Evolutionary conservation across 2,329 filamentous ascomycete genomes (phyloP).

Genomic region (Acephala macrosclerotiorum): DNA sequence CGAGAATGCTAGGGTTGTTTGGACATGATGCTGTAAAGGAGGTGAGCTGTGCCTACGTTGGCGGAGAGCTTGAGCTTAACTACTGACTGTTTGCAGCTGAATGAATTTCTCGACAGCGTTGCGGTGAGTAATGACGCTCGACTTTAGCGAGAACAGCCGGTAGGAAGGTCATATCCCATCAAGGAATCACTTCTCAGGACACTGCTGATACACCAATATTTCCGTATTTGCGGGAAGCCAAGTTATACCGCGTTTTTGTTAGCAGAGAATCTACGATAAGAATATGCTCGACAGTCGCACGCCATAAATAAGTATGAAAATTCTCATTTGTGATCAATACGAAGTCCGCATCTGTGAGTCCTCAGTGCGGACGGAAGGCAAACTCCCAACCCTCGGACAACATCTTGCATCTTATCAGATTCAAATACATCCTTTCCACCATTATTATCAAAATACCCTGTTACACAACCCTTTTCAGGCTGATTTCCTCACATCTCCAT

Average conservation of each 20-base stretch:
- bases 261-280: background rate
- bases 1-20: slow-evolving; percentile 67
- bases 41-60: slow-evolving; percentile 40
- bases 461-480: background rate
- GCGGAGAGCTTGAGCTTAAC: background rate
- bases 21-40: slow-evolving; percentile 66
- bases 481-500: background rate
- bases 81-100: slow-evolving; percentile 7
- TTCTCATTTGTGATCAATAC: too few relatives aligned
- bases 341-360: too few relatives aligned
- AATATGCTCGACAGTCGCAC: background rate
- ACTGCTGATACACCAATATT: too few relatives aligned
- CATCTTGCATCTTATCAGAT: slow-evolving; percentile 7
- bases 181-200: too few relatives aligned
- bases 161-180: too few relatives aligned
- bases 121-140: background rate
- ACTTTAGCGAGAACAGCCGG: background rate
- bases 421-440: background rate
- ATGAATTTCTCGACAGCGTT: background rate
- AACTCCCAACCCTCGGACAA: background rate
- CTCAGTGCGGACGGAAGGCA: slow-evolving; percentile 4
- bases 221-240: too few relatives aligned
- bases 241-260: too few relatives aligned
- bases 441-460: background rate
- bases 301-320: background rate